Base-by-base conservation (phyloP, 2,329 filamentous ascomycete species). In the Xylariaceae sp. region DNA sequence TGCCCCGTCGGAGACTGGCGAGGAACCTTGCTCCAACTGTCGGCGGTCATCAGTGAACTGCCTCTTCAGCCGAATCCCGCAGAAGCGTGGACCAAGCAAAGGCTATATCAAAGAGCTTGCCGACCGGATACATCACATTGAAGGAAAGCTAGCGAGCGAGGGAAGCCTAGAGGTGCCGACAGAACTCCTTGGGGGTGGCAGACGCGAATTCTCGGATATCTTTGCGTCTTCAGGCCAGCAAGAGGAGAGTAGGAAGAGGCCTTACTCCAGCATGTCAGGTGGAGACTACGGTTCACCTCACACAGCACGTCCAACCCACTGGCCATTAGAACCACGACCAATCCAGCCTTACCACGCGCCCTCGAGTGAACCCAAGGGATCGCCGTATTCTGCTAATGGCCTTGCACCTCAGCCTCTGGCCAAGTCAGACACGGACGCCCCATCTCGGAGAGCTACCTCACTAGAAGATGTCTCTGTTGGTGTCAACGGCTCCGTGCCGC, bases 71-170 rank as follows among this genome's bases (percentile, higher is more conserved):
- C 77, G 88, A 35, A 82, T 92, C 38, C 88, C 87, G 1, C 86
- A 92, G 71, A 94, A 92, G 63, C 75, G 86, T 44, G 88, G 88
- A 2, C 88, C 88, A 3, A 92, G 84, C 57, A 95, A 94, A 74
- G 88, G 88, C 73, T 94, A 94, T 54, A 95, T 95, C 60, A 94
- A 94, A 59, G 88, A 94, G 60, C 74, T 95, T 15, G 87, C 88
- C 16, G 88, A 94, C 57, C 74, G 88, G 17, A 79, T 95, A 43
- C 81, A 89, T 53, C 82, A 77, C 30, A 81, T 95, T 31, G 88
- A 94, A 59, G 84, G 82, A 49, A 85, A 87, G 56, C 78, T 92
- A 41, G 75, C 73, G 28, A 70, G 66, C 7, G 72, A 76, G 43
- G 64, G 62, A 41, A 67, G 60, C 28, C 63, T 68, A 38, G 68